These are phyloP conservation scores for Dothistroma pini DNA, from an alignment of 2,329 filamentous ascomycete genomes.

Conservation along the genomic window DNA sequence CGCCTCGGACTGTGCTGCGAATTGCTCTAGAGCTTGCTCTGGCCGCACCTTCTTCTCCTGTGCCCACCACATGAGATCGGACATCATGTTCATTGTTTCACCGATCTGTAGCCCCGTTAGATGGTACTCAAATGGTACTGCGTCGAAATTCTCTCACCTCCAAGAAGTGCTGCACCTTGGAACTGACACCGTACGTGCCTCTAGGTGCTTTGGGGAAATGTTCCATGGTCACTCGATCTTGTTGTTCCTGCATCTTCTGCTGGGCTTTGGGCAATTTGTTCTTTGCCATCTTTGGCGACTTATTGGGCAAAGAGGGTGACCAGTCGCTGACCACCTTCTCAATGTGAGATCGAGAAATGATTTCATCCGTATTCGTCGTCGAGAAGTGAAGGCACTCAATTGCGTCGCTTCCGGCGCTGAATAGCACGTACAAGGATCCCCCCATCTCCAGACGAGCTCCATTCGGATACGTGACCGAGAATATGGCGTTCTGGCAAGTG, in stretches of 20 bases:
- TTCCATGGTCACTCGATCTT: slow-evolving; percentile 44
- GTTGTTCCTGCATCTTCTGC: slow-evolving; percentile 41
- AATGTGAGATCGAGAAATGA: slow-evolving; percentile 65
- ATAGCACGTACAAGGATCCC: slow-evolving; percentile 74
- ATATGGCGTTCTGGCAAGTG: slow-evolving; percentile 69
- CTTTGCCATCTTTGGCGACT: slow-evolving; percentile 53
- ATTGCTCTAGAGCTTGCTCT: slow-evolving; percentile 52
- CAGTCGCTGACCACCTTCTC: slow-evolving; percentile 45
- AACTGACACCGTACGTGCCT: slow-evolving; percentile 54
- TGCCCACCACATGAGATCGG: slow-evolving; percentile 56
- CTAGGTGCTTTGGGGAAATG: slow-evolving; percentile 46
- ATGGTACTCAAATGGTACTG: slow-evolving; percentile 6
- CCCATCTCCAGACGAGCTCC: slow-evolving; percentile 55
- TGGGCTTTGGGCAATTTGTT: slow-evolving; percentile 41
- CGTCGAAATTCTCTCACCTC: slow-evolving; percentile 47
- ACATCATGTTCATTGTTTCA: slow-evolving; percentile 64
- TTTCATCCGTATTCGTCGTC: slow-evolving; percentile 75
- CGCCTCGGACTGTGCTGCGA: slow-evolving; percentile 47
- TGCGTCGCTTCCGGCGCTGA: slow-evolving; percentile 67
- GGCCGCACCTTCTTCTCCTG: slow-evolving; percentile 53
- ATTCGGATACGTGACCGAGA: slow-evolving; percentile 86
- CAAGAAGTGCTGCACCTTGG: slow-evolving; percentile 56
- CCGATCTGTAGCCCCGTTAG: slow-evolving; percentile 48
- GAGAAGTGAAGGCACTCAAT: slow-evolving; percentile 83
- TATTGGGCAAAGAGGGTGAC: slow-evolving; percentile 49